These are phyloP conservation scores for Rheum nobile DNA, from an alignment of 148 eudicot genomes.

Conservation along the genomic window DNA sequence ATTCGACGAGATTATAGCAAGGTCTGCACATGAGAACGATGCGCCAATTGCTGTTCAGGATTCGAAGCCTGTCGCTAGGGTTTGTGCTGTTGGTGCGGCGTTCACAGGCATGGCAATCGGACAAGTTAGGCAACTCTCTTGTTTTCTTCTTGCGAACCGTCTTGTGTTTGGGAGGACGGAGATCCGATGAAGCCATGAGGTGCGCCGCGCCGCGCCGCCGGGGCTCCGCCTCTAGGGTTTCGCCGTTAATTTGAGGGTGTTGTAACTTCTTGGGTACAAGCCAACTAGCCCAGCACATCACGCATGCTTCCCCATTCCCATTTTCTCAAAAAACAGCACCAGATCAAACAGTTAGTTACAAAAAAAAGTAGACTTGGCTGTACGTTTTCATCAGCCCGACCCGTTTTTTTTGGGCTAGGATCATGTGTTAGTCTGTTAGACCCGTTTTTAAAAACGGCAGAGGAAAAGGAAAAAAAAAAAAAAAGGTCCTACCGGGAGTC, in stretches of 20 bases:
- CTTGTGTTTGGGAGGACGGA: conserved; percentile 3
- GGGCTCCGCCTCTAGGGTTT: conserved; percentile 1
- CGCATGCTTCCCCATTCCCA: no score
- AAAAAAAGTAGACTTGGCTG: no score
- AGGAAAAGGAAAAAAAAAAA: not conserved
- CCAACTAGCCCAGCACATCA: not conserved
- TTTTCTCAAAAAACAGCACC: no score
- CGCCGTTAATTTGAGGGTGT: not conserved
- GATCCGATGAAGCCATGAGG: not conserved
- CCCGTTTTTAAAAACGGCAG: no score
- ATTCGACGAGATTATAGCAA: conserved; percentile 33
- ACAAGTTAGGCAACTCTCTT: conserved; percentile 68
- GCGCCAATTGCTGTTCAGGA: conserved; percentile 65
- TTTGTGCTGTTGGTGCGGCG: conserved; percentile 40
- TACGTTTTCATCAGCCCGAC: no score
- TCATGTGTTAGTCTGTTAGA: no score
- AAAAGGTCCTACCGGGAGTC: conserved; percentile 98
- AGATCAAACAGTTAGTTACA: no score
- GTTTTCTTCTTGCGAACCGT: conserved; percentile 35
- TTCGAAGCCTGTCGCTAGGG: conserved; percentile 51
- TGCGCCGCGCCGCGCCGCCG: not conserved
- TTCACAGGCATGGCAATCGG: conserved; percentile 70
- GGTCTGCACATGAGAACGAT: conserved; percentile 58
- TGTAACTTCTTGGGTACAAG: no score
- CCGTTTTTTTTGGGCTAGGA: no score